Evolutionary conservation across 805 yeast species (phyloP), one percentile per base, ranked within the genome.

Genomic region (Priceomyces haplophilus): DNA sequence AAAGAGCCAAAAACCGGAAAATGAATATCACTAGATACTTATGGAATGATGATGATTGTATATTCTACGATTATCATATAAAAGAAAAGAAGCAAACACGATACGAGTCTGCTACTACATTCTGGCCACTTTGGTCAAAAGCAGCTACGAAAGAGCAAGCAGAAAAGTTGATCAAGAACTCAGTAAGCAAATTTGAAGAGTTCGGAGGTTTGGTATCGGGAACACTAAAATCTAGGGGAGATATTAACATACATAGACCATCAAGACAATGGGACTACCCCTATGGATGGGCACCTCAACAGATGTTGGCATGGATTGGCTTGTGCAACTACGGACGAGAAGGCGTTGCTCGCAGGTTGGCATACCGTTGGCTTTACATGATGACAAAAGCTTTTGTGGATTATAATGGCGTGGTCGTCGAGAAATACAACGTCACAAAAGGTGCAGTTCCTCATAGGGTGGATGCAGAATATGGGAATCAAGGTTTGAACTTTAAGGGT

Each of bases 261-360:
- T 79, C 84, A 10, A 74, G 98, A 61, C 99, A 91, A 65, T 91
- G 99, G 99, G 99, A 91, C 62, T 93, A 84, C 62, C 99, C 99
- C 2, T 88, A 70, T 57, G 98, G 98, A 1, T 91, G 99, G 99
- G 97, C 98, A 0, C 98, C 99, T 3, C 98, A 93, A 60, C 99
- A 91, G 64, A 87, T 91, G 13, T 62, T 91, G 42, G 91, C 96
- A 1, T 91, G 99, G 99, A 78, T 77, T 35, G 98, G 97, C 0
- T 71, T 91, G 25, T 53, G 61, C 21, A 76, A 81, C 41, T 93
- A 91, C 59, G 93, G 90, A 0, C 86, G 73, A 56, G 61, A 60
- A 3, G 79, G 73, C 3, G 78, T 78, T 13, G 82, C 91, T 1
- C 72, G 82, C 43, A 68, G 98, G 46, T 65, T 91, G 44, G 82